Percentiles rank a stretch among this genome's conserved stretches.
phyloP scores from a whole-genome alignment of 1,284 basidiomycete genomes.

The Cystobasidium pallidum region DNA sequence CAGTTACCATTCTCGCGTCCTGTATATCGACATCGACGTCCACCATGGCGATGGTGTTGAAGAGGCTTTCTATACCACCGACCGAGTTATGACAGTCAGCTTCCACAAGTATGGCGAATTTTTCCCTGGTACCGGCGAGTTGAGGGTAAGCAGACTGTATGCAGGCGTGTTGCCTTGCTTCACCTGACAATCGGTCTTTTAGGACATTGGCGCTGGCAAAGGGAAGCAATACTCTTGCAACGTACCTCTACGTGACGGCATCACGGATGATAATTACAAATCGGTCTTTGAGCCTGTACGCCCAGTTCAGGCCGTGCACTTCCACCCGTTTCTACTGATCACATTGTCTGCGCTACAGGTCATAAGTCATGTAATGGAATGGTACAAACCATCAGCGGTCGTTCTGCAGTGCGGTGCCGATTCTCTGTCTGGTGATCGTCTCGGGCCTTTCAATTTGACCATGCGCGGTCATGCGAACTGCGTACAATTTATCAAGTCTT shows the following conservation, averaged over 20 bases:
- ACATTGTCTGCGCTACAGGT: slow-evolving; percentile 63
- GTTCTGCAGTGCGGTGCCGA: slow-evolving; percentile 99
- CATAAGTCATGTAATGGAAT: slow-evolving; percentile 91
- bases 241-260: slow-evolving; percentile 92
- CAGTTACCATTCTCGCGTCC: slow-evolving; percentile 89
- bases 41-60: slow-evolving; percentile 99
- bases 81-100: slow-evolving; percentile 96
- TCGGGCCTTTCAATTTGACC: slow-evolving; percentile 94
- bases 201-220: slow-evolving; percentile 90
- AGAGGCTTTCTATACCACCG: slow-evolving; percentile 98
- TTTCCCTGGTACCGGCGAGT: slow-evolving; percentile 97
- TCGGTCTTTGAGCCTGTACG: slow-evolving; percentile 91
- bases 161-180: background rate
- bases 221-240: slow-evolving; percentile 93
- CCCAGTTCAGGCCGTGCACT: slow-evolving; percentile 40
- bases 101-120: slow-evolving; percentile 99
- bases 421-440: slow-evolving; percentile 92
- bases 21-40: slow-evolving; percentile 98
- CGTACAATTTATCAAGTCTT: slow-evolving; percentile 95
- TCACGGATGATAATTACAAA: slow-evolving; percentile 94
- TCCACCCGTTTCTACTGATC: background rate
- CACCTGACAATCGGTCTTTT: background rate
- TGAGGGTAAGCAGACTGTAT: slow-evolving; percentile 66
- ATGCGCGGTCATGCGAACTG: slow-evolving; percentile 84
- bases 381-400: slow-evolving; percentile 92